A percentile compares a stretch with the other conserved stretches of the same genome.
Conservation (phyloP, 139 green algal species). For the Coelastrella sp. region DNA sequence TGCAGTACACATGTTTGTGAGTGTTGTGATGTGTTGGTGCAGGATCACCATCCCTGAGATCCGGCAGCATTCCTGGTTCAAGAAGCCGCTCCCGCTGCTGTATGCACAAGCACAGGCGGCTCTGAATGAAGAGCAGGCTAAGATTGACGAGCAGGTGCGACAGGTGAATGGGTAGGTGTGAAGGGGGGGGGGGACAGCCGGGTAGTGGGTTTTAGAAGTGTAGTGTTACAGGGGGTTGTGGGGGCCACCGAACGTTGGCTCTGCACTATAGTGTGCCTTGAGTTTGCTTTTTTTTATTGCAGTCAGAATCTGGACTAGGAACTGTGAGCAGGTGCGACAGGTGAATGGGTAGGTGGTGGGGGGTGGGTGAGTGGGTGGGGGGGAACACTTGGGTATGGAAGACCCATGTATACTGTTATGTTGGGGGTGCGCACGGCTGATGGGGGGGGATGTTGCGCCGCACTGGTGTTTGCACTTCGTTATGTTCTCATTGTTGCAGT, state of each 20-base stretch:
- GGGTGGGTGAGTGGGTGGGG: neutral
- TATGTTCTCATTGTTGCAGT: too few species aligned
- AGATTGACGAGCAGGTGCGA: neutral
- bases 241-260: neutral
- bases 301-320: too few species aligned
- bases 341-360: neutral
- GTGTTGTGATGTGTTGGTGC: neutral
- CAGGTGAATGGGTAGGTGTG: neutral
- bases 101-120: neutral
- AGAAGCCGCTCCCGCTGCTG: neutral
- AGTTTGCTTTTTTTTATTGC: too few species aligned
- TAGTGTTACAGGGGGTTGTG: neutral
- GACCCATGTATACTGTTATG: neutral
- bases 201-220: neutral
- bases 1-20: too few species aligned
- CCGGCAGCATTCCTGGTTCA: neutral
- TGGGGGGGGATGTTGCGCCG: neutral
- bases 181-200: neutral
- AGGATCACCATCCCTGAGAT: neutral
- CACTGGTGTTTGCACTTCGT: too few species aligned
- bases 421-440: neutral
- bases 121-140: neutral
- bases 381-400: neutral
- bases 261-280: too few species aligned
- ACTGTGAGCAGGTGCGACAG: conserved; percentile 3